A percentile compares a stretch with the other conserved stretches of the same genome.
phyloP scores from a whole-genome alignment of 2,329 filamentous ascomycete genomes.

The Diplodia intermedia region DNA sequence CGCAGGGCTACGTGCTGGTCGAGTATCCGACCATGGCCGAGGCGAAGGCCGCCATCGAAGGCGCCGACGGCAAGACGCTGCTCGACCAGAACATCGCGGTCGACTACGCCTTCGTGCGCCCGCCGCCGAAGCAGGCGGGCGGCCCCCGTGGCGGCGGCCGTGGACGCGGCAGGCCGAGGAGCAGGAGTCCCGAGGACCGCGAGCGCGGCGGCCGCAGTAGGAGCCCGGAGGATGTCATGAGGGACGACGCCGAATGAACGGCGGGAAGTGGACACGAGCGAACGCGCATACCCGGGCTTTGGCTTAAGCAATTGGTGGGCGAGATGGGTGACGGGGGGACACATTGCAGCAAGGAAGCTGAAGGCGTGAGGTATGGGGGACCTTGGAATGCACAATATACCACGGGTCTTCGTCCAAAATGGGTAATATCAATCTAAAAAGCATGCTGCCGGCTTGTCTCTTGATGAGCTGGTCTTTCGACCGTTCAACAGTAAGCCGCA shows the following conservation, averaged over 20 bases:
- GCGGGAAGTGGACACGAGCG: background rate
- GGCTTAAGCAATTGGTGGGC: background rate
- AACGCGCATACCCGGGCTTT: background rate
- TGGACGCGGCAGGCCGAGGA: conserved; percentile 46
- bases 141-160: conserved; percentile 38
- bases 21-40: conserved; percentile 82
- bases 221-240: conserved; percentile 30
- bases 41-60: conserved; percentile 81
- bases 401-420: background rate
- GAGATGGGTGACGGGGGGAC: background rate
- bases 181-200: conserved; percentile 51
- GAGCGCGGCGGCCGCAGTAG: conserved; percentile 42
- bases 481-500: conserved; percentile 10
- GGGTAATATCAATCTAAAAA: conserved; percentile 18
- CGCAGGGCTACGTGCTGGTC: conserved; percentile 81
- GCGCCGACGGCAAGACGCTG: conserved; percentile 76
- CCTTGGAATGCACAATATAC: background rate
- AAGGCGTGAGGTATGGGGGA: background rate
- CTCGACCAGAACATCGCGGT: conserved; percentile 82
- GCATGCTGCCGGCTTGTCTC: conserved; percentile 26
- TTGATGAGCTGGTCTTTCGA: conserved; percentile 10
- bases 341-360: background rate
- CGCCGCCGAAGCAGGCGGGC: conserved; percentile 61
- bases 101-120: conserved; percentile 85
- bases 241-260: conserved; percentile 27